Evolutionary conservation across 306 rosid genomes (phyloP), one percentile per base, ranked within the genome.

Genomic region (Begonia masoniana): DNA sequence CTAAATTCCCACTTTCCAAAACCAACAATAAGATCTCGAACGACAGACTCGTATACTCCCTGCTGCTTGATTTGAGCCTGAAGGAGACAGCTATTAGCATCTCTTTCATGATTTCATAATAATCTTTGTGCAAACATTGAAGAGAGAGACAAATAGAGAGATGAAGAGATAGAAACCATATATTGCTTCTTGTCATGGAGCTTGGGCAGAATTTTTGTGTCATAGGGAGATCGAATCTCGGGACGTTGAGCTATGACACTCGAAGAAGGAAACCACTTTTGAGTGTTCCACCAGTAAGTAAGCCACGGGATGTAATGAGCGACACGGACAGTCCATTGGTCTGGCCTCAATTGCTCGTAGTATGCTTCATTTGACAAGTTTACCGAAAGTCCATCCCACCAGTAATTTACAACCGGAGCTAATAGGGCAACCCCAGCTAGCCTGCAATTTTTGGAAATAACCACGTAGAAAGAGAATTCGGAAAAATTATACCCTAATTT

Each of bases 201-300:
- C 47, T 47, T 54, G 41, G 62, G 41, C 13, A 58, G 0, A n/a
- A 78, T 43, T 68, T 68, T 71, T 62, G 46, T 71, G 70, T 78
- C 84, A 41, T 61, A 72, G 16, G 45, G 54, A 52, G 84, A 78
- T 17, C 65, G 53, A 68, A 52, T 23, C 12, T 64, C 50, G 2
- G 26, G 14, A 54, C 53, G 71, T 3, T 5, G 46, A 47, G 73
- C 60, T 9, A 65, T 2, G 45, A 65, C 36, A 58, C 73, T 67
- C 15, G 56, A 55, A 54, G 56, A 2, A 2, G 94, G 94, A 69
- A 91, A 83, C 92, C 85, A 85, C 64, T 54, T 77, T 66, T 91
- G 92, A 50, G 96, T 82, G 71, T 83, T 80, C 97, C 97, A 85
- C 91, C 93, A 83, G 64, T 85, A 75, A 41, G 94, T 80, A 51